Evolutionary conservation across 352 stramenopile species (phyloP).

Genomic region (Phytophthora chlamydospora): DNA sequence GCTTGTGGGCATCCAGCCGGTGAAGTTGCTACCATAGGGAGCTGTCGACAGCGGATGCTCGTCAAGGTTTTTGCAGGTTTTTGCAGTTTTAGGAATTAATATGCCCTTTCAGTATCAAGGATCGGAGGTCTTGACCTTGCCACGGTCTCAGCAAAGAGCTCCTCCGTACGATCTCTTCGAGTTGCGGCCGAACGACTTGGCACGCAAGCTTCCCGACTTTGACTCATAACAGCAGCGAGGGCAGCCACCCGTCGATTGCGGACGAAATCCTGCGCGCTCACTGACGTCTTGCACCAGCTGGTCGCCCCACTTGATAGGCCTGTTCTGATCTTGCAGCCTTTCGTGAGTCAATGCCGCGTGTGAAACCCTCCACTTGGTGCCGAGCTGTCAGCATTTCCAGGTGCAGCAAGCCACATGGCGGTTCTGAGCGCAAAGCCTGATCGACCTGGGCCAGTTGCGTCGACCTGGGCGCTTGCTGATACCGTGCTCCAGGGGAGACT

Average conservation of each 20-base stretch:
- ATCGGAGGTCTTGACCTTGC: too few species aligned
- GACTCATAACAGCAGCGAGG: background rate
- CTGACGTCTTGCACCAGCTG: constrained; percentile 4
- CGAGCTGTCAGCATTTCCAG: constrained; percentile 17
- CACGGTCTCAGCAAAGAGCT: too few species aligned
- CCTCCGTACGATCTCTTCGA: background rate
- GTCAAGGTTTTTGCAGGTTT: background rate
- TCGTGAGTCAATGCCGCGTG: constrained; percentile 4
- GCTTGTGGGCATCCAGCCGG: constrained; percentile 7
- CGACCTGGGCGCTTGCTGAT: constrained; percentile 11
- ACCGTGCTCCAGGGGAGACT: background rate
- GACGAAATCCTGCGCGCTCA: constrained; percentile 1
- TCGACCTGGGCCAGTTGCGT: constrained; percentile 22
- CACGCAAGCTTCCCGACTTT: constrained; percentile 9
- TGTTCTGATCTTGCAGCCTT: background rate
- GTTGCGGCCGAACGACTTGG: background rate
- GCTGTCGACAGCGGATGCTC: constrained; percentile 1
- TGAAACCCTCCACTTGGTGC: constrained; percentile 7
- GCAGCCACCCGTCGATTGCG: too few species aligned
- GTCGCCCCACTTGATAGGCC: constrained; percentile 2
- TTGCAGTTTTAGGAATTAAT: background rate
- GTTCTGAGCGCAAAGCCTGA: constrained; percentile 29
- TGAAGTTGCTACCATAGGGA: constrained; percentile 19
- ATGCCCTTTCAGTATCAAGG: constrained; percentile 1
- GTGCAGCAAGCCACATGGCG: constrained; percentile 19